Conservation (phyloP, 83 land plant genomes). For the Larix sibirica region DNA sequence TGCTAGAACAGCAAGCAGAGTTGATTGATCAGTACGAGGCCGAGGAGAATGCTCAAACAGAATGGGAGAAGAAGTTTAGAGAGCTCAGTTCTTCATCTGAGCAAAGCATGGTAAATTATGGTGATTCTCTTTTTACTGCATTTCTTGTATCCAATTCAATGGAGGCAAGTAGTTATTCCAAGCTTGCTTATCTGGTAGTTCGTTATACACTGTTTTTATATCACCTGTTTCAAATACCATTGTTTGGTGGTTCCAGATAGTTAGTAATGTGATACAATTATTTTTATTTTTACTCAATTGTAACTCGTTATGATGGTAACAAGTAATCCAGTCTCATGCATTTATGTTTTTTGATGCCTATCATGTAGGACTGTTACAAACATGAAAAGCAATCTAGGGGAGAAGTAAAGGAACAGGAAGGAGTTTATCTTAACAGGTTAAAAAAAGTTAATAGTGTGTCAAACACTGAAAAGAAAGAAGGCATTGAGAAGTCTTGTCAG, state of each 20-base stretch:
- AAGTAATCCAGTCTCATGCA: not conserved
- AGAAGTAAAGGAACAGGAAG: not conserved
- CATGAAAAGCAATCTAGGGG: not conserved
- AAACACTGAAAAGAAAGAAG: not conserved
- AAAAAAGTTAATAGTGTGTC: not conserved
- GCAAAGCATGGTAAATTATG: not conserved
- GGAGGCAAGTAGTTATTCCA: not conserved
- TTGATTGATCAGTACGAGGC: slow-evolving; percentile 44
- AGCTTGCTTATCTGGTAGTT: not conserved
- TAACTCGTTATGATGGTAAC: not conserved
- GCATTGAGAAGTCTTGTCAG: not conserved
- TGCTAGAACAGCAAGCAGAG: slow-evolving; percentile 40
- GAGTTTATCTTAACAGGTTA: not conserved
- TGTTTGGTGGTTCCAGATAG: not conserved
- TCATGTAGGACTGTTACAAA: not conserved
- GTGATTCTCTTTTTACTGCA: not conserved
- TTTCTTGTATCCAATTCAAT: not conserved
- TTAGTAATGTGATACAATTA: not conserved
- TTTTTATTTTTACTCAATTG: not conserved
- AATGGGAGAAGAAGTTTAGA: slow-evolving; percentile 64
- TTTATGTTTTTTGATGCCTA: not conserved
- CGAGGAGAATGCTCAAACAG: slow-evolving; percentile 66
- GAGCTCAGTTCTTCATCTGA: slow-evolving; percentile 16
- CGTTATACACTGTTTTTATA: not conserved
- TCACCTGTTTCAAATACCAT: not conserved